phyloP scores from a whole-genome alignment of 192 early-diverging fungal species.

The Spinellus fusiger region DNA sequence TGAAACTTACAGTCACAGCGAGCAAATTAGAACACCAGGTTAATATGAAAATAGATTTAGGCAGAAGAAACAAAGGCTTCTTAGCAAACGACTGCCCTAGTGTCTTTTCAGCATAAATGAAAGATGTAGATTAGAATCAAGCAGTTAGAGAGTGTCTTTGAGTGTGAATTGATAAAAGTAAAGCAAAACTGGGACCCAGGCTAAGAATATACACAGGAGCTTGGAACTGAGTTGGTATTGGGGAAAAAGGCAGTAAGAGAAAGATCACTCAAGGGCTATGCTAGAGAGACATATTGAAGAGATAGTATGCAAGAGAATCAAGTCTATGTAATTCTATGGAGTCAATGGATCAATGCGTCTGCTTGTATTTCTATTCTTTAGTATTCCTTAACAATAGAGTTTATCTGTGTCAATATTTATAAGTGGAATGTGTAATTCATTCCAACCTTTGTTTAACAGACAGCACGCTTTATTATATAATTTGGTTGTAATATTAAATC shows the following conservation, averaged over 20 bases:
- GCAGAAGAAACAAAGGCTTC: neutral
- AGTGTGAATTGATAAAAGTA: neutral
- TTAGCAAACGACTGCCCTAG: neutral
- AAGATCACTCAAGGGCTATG: constrained; percentile 31
- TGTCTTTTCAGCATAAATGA: neutral
- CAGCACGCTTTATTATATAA: too few relatives aligned
- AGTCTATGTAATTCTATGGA: constrained; percentile 49
- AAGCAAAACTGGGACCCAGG: constrained; percentile 20
- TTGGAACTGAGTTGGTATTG: neutral
- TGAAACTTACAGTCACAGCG: neutral
- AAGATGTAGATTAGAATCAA: neutral
- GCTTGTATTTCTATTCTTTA: neutral
- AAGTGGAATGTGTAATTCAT: neutral
- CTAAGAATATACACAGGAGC: neutral
- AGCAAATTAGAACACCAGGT: neutral
- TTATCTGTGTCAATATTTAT: neutral
- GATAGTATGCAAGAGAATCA: constrained; percentile 40
- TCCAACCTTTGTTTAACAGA: neutral
- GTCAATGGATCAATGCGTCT: neutral
- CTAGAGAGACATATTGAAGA: constrained; percentile 46
- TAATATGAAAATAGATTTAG: neutral
- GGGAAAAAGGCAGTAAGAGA: constrained; percentile 24
- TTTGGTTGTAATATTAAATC: too few relatives aligned
- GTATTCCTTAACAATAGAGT: neutral
- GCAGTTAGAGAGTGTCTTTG: neutral